phyloP scores from a whole-genome alignment of 23 red algal species.

The Gracilariopsis chorda region DNA sequence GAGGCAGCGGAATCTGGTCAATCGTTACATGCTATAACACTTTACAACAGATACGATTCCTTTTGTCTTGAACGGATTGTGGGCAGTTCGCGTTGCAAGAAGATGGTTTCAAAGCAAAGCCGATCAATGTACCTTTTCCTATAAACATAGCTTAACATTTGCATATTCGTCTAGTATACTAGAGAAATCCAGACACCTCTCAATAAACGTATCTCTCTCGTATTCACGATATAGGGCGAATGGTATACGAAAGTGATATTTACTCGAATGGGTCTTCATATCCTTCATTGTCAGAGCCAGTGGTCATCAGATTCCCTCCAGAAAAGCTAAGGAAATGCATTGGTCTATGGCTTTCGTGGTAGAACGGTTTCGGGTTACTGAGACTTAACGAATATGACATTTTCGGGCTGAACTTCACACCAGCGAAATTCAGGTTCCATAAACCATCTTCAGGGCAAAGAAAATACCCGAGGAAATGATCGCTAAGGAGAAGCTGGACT shows the following conservation, averaged over 20 bases:
- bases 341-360: conserved; percentile 83
- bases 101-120: conserved; percentile 25
- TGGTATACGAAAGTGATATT: too few species aligned
- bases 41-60: conserved; percentile 47
- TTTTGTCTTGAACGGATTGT: conserved; percentile 57
- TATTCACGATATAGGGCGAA: too few species aligned
- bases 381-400: conserved; percentile 69
- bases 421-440: conserved; percentile 94
- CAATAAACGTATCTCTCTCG: too few species aligned
- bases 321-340: conserved; percentile 89
- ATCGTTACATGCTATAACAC: conserved; percentile 38
- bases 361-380: conserved; percentile 81
- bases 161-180: too few species aligned
- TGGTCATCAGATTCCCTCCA: neutral
- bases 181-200: too few species aligned
- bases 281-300: neutral
- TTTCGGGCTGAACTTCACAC: conserved; percentile 51
- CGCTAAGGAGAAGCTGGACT: conserved; percentile 83
- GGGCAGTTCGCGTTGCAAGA: conserved; percentile 19
- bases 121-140: conserved; percentile 38
- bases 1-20: conserved; percentile 46
- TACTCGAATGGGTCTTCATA: conserved; percentile 29
- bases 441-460: conserved; percentile 72
- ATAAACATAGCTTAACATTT: neutral
- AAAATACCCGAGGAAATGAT: conserved; percentile 83